Base-by-base conservation (phyloP, 495 filamentous ascomycete genomes). In the Podospora didyma region DNA sequence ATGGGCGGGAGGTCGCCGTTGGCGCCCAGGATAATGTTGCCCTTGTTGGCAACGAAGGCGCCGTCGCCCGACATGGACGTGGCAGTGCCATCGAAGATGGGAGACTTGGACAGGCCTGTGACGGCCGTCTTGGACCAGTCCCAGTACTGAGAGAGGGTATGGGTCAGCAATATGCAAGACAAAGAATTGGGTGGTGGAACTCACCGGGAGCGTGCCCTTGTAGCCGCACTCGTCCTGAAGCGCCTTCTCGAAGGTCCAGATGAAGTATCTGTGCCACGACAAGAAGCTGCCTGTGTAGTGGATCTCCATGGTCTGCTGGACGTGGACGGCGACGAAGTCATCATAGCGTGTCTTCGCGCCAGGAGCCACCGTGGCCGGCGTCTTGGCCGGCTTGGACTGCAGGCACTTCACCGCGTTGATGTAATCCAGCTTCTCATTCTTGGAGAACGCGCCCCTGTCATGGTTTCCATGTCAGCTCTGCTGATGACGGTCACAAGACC, bases 211-310 rank as follows among this genome's bases (percentile, higher is more conserved):
- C 56, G 17, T 66, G 46, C 84, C 84, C 4, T 69, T 76, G 66
- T 87, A 89, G 55, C 83, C 83, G 63, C 86, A 88, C 64, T 89
- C 84, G 46, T 81, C 75, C 45, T 79, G 76, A 7, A 88, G 69
- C 2, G 83, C 75, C 65, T 82, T 73, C 61, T 88, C 86, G 62
- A 80, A 85, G 23, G 73, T 69, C 69, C 71, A 83, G 46, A 77
- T 75, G 69, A 79, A 88, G 72, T 85, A 83, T 2, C 85, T 77
- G 68, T 88, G 86, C 84, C 86, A 89, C 17, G 79, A 66, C 9
- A 87, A 71, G 71, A 89, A 85, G 58, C 79, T 82, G 41, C 80
- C 83, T 14, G 73, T 80, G 58, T 75, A 81, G 66, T 89, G 85
- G 57, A 88, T 86, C 45, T 65, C 61, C 47, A 75, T 60, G 0